Base-by-base conservation (phyloP, 2,329 filamentous ascomycete species). In the Aureobasidium sp. region DNA sequence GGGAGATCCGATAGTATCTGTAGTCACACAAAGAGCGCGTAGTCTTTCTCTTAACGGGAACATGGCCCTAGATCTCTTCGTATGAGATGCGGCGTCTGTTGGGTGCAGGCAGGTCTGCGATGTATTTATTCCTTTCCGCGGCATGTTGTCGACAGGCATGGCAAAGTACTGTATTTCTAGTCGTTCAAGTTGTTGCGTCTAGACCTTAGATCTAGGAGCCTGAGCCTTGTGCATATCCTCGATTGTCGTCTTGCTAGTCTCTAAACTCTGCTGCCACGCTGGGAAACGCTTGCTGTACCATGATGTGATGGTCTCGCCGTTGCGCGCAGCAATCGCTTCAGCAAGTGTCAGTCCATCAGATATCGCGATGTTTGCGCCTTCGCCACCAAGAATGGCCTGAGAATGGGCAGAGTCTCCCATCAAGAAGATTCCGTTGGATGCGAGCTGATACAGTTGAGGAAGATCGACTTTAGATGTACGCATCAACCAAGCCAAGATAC, bases 401-500 rank as follows among this genome's bases (percentile, higher is more conserved):
- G 74, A 72, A 64, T 77, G 76, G 2, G 70, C 70, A 8, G 76
- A 70, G 64, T 78, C 76, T 9, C 76, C 76, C 5, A 77, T 56
- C n/a, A 76, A 57, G 3, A 72, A 63, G 5, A 74, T 65, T 24
- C 69, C 68, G 29, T 67, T 65, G 9, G 66, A 64, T 1, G 68
- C 68, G 0, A 72, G 59, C 5, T 65, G 53, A 24, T 69, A 59
- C 7, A 75, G 63, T 17, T 63, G 26, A 15, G 56, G 20, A 8
- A 64, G 55, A 1, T 68, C 63, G 2, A 70, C 50, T 13, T 59
- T 39, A 5, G 55, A 59, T 2, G 67, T 73, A 13, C 76, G 71
- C 76, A 78, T 78, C 15, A 78, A 66, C 75, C 76, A 78, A 53
- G 76, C 72, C 47, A 77, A 61, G 4, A 75, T 59, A 12, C 74